These are phyloP conservation scores for Claviceps sp. DNA, from an alignment of 2,329 filamentous ascomycete genomes.

Conservation along the genomic window DNA sequence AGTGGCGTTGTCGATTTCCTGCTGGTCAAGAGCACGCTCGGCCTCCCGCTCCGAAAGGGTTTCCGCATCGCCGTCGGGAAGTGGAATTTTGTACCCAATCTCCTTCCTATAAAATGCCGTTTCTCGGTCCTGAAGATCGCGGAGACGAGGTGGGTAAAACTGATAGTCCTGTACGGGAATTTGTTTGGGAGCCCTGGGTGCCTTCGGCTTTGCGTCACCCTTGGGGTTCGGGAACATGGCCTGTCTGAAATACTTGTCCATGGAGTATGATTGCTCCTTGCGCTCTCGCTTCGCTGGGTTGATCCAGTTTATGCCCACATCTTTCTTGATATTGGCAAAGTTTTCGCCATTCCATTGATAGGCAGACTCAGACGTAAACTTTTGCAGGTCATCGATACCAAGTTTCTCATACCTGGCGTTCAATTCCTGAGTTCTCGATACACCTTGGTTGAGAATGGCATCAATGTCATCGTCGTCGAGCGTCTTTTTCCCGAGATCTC, in stretches of 20 bases:
- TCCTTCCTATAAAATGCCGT: slow-evolving; percentile 94
- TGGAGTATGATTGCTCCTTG: slow-evolving; percentile 95
- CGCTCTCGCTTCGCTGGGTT: slow-evolving; percentile 96
- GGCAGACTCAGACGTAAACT: slow-evolving; percentile 92
- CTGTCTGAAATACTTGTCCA: slow-evolving; percentile 96
- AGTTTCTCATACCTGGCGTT: slow-evolving; percentile 94
- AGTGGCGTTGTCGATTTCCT: slow-evolving; percentile 84
- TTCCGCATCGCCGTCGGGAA: slow-evolving; percentile 83
- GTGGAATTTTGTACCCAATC: slow-evolving; percentile 84
- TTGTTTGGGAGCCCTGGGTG: slow-evolving; percentile 90
- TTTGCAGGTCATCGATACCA: slow-evolving; percentile 91
- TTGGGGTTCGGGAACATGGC: slow-evolving; percentile 68
- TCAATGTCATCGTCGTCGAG: slow-evolving; percentile 87
- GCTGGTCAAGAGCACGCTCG: slow-evolving; percentile 75
- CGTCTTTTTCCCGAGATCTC: slow-evolving; percentile 44
- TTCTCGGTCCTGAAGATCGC: slow-evolving; percentile 88
- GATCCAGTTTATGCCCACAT: slow-evolving; percentile 91
- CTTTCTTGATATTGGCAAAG: slow-evolving; percentile 83
- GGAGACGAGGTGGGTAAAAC: slow-evolving; percentile 77
- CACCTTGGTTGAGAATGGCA: slow-evolving; percentile 70
- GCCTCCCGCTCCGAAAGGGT: slow-evolving; percentile 74
- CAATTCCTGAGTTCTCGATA: slow-evolving; percentile 76
- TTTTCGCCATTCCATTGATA: slow-evolving; percentile 99
- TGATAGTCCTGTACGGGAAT: slow-evolving; percentile 90
- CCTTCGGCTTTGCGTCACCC: slow-evolving; percentile 85